These are phyloP conservation scores for Fragaria iinumae DNA, from an alignment of 306 rosid genomes.

Conservation along the genomic window DNA sequence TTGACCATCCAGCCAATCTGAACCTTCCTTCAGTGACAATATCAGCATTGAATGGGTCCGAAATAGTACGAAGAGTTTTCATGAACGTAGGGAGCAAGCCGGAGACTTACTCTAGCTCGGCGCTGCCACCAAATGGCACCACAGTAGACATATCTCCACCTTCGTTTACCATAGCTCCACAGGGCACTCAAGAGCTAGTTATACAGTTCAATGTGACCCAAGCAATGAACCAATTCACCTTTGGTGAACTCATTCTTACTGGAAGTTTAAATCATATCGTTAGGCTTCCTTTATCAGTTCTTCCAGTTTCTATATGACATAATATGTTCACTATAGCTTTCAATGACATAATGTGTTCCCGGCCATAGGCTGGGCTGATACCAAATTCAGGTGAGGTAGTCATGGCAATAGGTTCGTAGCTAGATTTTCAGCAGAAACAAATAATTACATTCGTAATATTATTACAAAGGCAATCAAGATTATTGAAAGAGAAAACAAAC, in stretches of 20 bases:
- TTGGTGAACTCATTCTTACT: conserved; percentile 73
- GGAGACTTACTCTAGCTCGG: conserved; percentile 63
- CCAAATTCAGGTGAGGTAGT: too few species aligned
- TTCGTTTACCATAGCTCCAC: conserved; percentile 61
- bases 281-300: conserved; percentile 65
- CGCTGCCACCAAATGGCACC: conserved; percentile 75
- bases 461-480: too few species aligned
- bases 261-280: conserved; percentile 75
- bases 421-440: too few species aligned
- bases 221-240: conserved; percentile 48
- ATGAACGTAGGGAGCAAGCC: conserved; percentile 55
- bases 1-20: conserved; percentile 60
- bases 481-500: too few species aligned
- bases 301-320: conserved; percentile 39
- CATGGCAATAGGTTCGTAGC: too few species aligned
- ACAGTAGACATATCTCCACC: conserved; percentile 46
- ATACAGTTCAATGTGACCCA: conserved; percentile 53
- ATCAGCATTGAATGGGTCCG: conserved; percentile 51
- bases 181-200: conserved; percentile 48
- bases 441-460: too few species aligned
- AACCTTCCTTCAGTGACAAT: conserved; percentile 84
- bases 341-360: too few species aligned
- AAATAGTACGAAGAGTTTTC: conserved; percentile 45
- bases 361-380: too few species aligned
- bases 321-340: background rate